Conservation (phyloP, 1,284 basidiomycete genomes). For the Cutaneotrichosporon mucoides region DNA sequence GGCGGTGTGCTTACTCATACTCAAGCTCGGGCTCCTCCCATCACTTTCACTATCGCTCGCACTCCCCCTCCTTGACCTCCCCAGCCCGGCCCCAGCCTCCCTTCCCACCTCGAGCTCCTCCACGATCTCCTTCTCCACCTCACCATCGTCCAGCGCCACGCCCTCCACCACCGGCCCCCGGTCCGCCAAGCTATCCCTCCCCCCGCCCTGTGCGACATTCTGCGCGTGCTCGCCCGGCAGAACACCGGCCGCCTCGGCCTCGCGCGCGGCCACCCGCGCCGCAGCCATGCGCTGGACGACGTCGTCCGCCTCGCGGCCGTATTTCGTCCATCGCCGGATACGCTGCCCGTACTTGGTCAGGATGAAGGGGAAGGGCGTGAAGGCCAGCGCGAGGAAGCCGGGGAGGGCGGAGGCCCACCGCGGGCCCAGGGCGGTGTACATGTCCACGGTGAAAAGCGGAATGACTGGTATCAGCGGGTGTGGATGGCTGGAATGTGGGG, state of each 20-base stretch:
- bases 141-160: not conserved
- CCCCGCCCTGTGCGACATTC: not conserved
- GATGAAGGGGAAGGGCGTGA: slow-evolving; percentile 56
- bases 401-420: slow-evolving; percentile 57
- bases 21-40: too few relatives aligned
- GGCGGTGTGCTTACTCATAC: too few relatives aligned
- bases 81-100: not conserved
- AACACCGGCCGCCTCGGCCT: not conserved
- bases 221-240: not conserved
- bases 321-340: slow-evolving; percentile 23
- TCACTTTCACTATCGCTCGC: too few relatives aligned
- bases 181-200: not conserved
- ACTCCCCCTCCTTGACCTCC: not conserved
- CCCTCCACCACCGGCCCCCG: not conserved
- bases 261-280: not conserved
- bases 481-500: too few relatives aligned
- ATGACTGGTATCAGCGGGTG: slow-evolving; percentile 47
- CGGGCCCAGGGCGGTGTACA: slow-evolving; percentile 58
- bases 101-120: not conserved
- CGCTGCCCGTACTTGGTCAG: slow-evolving; percentile 15
- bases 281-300: not conserved
- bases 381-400: slow-evolving; percentile 57
- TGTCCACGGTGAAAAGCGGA: slow-evolving; percentile 56
- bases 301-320: slow-evolving; percentile 23
- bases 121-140: not conserved